A percentile compares a stretch with the other conserved stretches of the same genome.
Evolutionary conservation across 768 basidiomycete genomes (phyloP).

Genomic region (Paxillus rubicundulus): DNA sequence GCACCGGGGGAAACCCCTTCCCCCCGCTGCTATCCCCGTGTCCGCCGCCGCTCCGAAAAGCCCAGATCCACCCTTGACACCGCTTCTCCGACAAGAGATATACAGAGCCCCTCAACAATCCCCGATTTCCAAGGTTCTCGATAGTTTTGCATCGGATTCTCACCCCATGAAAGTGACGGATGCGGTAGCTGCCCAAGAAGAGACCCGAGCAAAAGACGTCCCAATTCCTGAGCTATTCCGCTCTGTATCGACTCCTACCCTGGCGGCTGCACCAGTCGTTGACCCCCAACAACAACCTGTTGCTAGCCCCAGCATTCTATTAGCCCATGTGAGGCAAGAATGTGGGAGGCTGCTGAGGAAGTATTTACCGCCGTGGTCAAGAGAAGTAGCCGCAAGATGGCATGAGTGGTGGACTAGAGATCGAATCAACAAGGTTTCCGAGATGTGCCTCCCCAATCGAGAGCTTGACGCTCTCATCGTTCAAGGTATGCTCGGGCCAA

Average conservation of each 20-base stretch:
- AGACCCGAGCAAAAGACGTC: constrained; percentile 15
- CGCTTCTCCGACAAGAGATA: constrained; percentile 40
- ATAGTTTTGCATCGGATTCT: constrained; percentile 60
- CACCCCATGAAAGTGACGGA: constrained; percentile 51
- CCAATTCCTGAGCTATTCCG: constrained; percentile 53
- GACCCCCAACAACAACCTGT: background rate
- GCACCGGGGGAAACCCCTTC: constrained; percentile 49
- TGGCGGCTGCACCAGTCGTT: background rate
- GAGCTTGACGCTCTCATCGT: constrained; percentile 62
- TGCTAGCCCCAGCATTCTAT: background rate
- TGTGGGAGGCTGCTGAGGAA: constrained; percentile 7
- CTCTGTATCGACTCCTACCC: constrained; percentile 30
- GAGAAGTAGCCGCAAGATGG: constrained; percentile 22
- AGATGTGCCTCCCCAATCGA: constrained; percentile 54
- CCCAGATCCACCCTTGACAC: constrained; percentile 32
- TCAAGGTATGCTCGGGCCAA: constrained; percentile 46
- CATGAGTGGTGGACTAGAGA: constrained; percentile 51
- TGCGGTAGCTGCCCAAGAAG: constrained; percentile 38
- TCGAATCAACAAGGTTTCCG: constrained; percentile 49
- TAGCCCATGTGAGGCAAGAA: constrained; percentile 2
- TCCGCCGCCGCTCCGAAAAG: constrained; percentile 30
- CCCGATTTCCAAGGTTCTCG: constrained; percentile 51
- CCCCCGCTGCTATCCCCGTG: constrained; percentile 18
- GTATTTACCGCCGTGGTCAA: constrained; percentile 33
- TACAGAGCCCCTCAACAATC: constrained; percentile 43